Evolutionary conservation across 352 stramenopile species (phyloP).

Genomic region (Globisporangium spiculum): DNA sequence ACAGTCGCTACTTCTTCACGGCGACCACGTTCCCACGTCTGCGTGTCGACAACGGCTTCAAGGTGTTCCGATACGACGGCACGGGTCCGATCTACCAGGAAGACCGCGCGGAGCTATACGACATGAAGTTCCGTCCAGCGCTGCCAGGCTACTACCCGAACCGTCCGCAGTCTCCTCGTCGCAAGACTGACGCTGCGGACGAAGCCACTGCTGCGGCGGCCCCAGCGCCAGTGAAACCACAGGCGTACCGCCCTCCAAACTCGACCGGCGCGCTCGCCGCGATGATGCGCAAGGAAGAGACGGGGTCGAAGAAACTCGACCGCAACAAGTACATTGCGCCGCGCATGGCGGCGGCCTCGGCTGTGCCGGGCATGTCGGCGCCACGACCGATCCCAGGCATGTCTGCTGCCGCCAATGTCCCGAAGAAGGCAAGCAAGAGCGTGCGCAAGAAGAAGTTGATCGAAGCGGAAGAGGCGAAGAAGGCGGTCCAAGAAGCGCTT

Average conservation of each 20-base stretch:
- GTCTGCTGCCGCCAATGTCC: conserved; percentile 24
- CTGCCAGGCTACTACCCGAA: conserved; percentile 82
- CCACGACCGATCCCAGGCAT: conserved; percentile 59
- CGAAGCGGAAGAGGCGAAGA: conserved; percentile 64
- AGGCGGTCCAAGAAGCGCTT: conserved; percentile 58
- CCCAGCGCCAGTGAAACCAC: conserved; percentile 52
- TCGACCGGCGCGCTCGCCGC: conserved; percentile 91
- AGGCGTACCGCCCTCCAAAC: conserved; percentile 86
- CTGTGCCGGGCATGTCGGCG: conserved; percentile 45
- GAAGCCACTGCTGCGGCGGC: conserved; percentile 28
- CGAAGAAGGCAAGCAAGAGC: conserved; percentile 80
- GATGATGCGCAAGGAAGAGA: conserved; percentile 90
- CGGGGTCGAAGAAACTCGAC: conserved; percentile 77
- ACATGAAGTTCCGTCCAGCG: conserved; percentile 85
- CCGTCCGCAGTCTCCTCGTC: conserved; percentile 77
- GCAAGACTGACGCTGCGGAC: conserved; percentile 50
- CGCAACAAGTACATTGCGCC: conserved; percentile 80
- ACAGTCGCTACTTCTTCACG: conserved; percentile 94
- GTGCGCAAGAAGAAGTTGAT: conserved; percentile 84
- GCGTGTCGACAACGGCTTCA: conserved; percentile 98
- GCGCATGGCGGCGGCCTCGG: conserved; percentile 22
- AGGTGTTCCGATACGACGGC: conserved; percentile 97
- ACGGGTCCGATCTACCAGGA: conserved; percentile 84
- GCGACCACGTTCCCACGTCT: conserved; percentile 96
- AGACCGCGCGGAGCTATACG: conserved; percentile 81